These are phyloP conservation scores for Mycena venus DNA, from an alignment of 768 basidiomycete genomes.

Conservation along the genomic window DNA sequence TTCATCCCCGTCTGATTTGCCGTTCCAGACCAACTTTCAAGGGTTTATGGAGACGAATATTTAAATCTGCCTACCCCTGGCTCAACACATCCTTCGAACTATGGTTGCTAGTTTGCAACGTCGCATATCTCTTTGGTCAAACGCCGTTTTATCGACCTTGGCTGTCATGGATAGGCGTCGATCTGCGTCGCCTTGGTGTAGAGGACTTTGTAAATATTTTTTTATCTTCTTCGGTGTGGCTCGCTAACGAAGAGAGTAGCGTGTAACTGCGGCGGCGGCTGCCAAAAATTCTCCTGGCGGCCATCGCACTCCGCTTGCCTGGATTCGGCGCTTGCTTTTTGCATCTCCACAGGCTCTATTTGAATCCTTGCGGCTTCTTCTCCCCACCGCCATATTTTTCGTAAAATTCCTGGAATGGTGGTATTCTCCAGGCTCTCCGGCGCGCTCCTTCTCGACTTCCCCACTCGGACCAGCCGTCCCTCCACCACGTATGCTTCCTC, in stretches of 20 bases:
- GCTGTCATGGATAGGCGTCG: constrained; percentile 88
- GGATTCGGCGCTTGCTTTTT: constrained; percentile 61
- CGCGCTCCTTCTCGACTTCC: constrained; percentile 75
- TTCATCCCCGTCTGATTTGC: constrained; percentile 1
- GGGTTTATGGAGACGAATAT: constrained; percentile 69
- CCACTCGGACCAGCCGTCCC: constrained; percentile 78
- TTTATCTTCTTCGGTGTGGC: constrained; percentile 4
- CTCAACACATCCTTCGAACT: constrained; percentile 81
- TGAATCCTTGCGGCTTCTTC: constrained; percentile 82
- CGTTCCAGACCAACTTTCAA: constrained; percentile 58
- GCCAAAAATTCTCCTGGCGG: constrained; percentile 42
- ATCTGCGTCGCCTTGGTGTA: constrained; percentile 81
- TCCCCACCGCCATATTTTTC: constrained; percentile 93
- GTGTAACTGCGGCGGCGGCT: constrained; percentile 51
- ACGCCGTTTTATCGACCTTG: constrained; percentile 93
- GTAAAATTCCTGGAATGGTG: constrained; percentile 99
- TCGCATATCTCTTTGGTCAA: constrained; percentile 91
- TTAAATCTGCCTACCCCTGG: constrained; percentile 87
- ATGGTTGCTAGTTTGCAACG: constrained; percentile 87
- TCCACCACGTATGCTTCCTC: constrained; percentile 81
- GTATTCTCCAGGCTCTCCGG: constrained; percentile 95
- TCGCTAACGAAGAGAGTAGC: constrained; percentile 47
- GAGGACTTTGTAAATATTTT: constrained; percentile 79
- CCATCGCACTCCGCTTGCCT: constrained; percentile 49
- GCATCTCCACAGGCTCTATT: constrained; percentile 74